phyloP scores from a whole-genome alignment of 495 filamentous ascomycete species.

The Tuber umbilicatum region DNA sequence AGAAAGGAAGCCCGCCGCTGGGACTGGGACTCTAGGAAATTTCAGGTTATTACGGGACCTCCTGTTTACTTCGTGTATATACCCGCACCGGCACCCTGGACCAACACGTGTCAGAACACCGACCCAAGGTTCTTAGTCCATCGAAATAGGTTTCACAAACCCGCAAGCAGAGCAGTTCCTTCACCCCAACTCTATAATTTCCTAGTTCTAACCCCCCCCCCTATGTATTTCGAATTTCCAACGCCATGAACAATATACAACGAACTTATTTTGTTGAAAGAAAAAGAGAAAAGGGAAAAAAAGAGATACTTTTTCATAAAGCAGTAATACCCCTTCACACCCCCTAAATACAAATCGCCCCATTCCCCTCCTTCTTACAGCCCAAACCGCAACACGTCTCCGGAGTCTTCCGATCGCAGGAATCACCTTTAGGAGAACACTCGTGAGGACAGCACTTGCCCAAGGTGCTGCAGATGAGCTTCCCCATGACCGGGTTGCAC shows the following conservation, averaged over 20 bases:
- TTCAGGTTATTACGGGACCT: not conserved
- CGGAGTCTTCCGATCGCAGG: not conserved
- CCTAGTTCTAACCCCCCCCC: not conserved
- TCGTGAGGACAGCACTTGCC: not conserved
- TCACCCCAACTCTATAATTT: not conserved
- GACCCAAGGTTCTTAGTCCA: not conserved
- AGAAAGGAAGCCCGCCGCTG: not conserved
- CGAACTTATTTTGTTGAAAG: not conserved
- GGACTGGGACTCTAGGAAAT: not conserved
- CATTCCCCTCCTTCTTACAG: not conserved
- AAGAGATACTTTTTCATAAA: not conserved
- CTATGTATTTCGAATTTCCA: not conserved
- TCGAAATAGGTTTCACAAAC: not conserved
- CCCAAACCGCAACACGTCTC: not conserved
- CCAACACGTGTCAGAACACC: not conserved
- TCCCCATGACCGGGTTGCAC: not conserved
- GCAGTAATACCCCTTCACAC: not conserved
- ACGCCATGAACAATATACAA: not conserved
- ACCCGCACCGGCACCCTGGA: not conserved
- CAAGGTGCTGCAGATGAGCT: not conserved
- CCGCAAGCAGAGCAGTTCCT: not conserved
- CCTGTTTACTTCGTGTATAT: not conserved
- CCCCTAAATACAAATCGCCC: not conserved
- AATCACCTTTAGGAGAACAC: not conserved
- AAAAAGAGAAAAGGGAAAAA: not conserved